These are phyloP conservation scores for Boechera stricta DNA, from an alignment of 345 rosid species.

Conservation along the genomic window DNA sequence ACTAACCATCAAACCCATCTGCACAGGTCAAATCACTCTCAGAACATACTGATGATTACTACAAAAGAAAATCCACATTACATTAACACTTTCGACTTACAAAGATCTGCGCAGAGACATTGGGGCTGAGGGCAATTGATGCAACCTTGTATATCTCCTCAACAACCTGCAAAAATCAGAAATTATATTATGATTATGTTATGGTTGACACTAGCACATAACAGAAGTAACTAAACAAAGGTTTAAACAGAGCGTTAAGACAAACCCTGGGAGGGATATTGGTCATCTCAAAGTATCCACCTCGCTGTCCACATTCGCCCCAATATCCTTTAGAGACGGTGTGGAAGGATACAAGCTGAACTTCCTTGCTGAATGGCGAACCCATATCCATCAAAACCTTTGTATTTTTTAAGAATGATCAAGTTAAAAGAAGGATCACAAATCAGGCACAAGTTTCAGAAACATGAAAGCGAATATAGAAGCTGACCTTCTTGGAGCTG, in stretches of 20 bases:
- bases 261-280: conserved; percentile 90
- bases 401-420: conserved; percentile 6
- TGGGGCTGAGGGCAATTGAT: conserved; percentile 90
- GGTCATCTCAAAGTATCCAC: conserved; percentile 99
- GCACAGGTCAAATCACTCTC: conserved; percentile 30
- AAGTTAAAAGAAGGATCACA: conserved; percentile 17
- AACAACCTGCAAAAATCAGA: conserved; percentile 67
- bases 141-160: conserved; percentile 97
- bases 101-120: conserved; percentile 96
- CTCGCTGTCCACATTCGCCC: conserved; percentile 99
- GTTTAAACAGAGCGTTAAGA: conserved; percentile 9
- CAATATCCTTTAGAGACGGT: conserved; percentile 98
- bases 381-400: conserved; percentile 97
- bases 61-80: conserved; percentile 20
- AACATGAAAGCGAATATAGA: conserved; percentile 13
- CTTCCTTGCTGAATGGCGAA: conserved; percentile 73
- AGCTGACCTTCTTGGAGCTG: conserved; percentile 80
- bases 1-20: conserved; percentile 99
- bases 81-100: conserved; percentile 55
- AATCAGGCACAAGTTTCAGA: neutral
- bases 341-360: conserved; percentile 97
- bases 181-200: neutral
- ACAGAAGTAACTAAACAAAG: conserved; percentile 20
- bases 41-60: conserved; percentile 8
- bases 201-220: neutral